Percentiles rank a stretch among this genome's conserved stretches.
These are phyloP conservation scores for Clavariopsis aquatica DNA, from an alignment of 495 filamentous ascomycete species.

Conservation along the genomic window DNA sequence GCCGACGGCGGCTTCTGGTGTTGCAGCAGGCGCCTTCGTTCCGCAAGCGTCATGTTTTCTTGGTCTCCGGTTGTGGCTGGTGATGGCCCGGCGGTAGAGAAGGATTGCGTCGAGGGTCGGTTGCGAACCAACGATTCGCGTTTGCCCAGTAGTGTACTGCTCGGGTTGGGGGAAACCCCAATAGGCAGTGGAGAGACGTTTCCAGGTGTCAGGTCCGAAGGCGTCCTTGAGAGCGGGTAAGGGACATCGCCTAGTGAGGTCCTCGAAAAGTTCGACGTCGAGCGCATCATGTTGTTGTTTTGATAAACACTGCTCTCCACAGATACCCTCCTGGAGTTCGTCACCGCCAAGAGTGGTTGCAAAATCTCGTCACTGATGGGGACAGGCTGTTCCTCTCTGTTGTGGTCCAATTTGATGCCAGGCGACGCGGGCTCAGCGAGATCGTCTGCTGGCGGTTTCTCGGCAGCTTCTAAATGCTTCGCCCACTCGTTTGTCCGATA, in stretches of 20 bases:
- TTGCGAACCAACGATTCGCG: constrained; percentile 62
- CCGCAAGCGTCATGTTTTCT: constrained; percentile 75
- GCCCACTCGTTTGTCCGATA: constrained; percentile 94
- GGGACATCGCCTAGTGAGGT: constrained; percentile 14
- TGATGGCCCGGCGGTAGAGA: constrained; percentile 38
- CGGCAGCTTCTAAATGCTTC: constrained; percentile 79
- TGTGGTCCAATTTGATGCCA: constrained; percentile 39
- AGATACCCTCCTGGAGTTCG: constrained; percentile 15
- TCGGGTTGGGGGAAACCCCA: constrained; percentile 41
- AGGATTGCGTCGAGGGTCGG: constrained; percentile 47
- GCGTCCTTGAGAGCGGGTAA: constrained; percentile 21
- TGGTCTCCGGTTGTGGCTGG: constrained; percentile 29
- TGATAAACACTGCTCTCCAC: constrained; percentile 18
- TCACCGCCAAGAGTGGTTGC: constrained; percentile 4
- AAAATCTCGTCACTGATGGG: constrained; percentile 20
- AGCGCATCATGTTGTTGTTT: constrained; percentile 20
- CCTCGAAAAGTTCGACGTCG: constrained; percentile 25
- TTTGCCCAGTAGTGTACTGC: constrained; percentile 62
- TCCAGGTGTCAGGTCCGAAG: constrained; percentile 20
- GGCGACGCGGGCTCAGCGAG: constrained; percentile 36
- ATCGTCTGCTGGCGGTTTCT: constrained; percentile 70
- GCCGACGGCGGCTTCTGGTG: constrained; percentile 39
- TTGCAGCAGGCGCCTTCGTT: constrained; percentile 59
- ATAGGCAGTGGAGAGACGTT: constrained; percentile 33
- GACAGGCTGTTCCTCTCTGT: constrained; percentile 29